Conservation (phyloP, 2,329 filamentous ascomycete species). For the Akanthomyces lecanii region DNA sequence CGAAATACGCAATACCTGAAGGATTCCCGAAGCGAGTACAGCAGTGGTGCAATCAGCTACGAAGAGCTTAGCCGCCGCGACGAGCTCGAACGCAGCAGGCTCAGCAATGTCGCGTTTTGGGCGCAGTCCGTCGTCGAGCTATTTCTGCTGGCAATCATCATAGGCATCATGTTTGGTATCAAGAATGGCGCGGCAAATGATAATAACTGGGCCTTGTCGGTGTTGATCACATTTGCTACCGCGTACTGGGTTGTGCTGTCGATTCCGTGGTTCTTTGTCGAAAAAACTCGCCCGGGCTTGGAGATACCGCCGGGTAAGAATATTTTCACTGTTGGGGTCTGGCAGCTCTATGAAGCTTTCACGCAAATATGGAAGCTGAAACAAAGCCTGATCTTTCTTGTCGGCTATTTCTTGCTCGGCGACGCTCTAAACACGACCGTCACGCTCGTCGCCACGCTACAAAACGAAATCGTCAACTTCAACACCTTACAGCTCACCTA, state of each 20-base stretch:
- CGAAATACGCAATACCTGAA: constrained; percentile 31
- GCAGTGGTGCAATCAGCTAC: constrained; percentile 45
- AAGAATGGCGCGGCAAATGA: constrained; percentile 54
- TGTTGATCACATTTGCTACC: constrained; percentile 61
- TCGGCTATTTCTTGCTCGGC: constrained; percentile 64
- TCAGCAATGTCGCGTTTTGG: constrained; percentile 61
- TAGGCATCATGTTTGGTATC: constrained; percentile 59
- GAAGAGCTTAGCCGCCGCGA: constrained; percentile 58
- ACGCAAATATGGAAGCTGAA: constrained; percentile 59
- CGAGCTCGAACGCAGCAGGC: constrained; percentile 57
- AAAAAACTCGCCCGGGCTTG: constrained; percentile 58
- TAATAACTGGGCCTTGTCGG: constrained; percentile 63
- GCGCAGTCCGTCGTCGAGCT: constrained; percentile 61
- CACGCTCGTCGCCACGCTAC: constrained; percentile 61
- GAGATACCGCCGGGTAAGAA: constrained; percentile 34
- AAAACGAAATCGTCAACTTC: constrained; percentile 61
- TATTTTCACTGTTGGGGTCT: constrained; percentile 55
- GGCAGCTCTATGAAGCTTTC: constrained; percentile 55
- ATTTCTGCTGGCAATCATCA: constrained; percentile 57
- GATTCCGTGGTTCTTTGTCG: constrained; percentile 62
- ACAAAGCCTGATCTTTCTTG: constrained; percentile 61
- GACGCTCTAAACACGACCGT: constrained; percentile 69
- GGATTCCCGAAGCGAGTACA: constrained; percentile 29
- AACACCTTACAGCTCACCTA: constrained; percentile 47
- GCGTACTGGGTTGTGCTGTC: constrained; percentile 61